A percentile compares a stretch with the other conserved stretches of the same genome.
Conservation (phyloP, 108 stramenopile species). For the Seminavis robusta region DNA sequence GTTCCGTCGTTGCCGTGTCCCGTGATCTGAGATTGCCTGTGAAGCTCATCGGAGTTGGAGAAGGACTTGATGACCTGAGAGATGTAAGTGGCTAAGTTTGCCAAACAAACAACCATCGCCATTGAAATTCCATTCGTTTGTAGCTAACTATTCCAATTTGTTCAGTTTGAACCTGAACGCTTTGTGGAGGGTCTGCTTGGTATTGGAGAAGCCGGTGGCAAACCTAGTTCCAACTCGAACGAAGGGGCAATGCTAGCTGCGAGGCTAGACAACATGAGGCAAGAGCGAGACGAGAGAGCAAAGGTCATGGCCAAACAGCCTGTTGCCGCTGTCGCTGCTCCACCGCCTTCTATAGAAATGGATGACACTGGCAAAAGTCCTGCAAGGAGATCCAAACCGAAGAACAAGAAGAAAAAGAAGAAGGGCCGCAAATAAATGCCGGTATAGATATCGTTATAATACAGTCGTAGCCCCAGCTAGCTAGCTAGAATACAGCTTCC, state of each 20-base stretch:
- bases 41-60: constrained; percentile 96
- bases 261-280: constrained; percentile 57
- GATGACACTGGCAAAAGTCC: too few species aligned
- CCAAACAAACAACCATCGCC: too few species aligned
- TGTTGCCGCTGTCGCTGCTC: too few species aligned
- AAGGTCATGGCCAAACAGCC: too few species aligned
- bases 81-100: constrained; percentile 63
- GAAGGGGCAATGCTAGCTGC: constrained; percentile 65
- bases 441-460: too few species aligned
- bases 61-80: constrained; percentile 80
- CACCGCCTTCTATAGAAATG: too few species aligned
- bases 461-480: too few species aligned
- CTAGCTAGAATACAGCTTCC: too few species aligned
- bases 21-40: constrained; percentile 90
- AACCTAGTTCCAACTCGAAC: constrained; percentile 24
- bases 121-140: too few species aligned
- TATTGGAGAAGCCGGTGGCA: constrained; percentile 64
- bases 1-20: constrained; percentile 88
- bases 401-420: too few species aligned
- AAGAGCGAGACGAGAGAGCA: constrained; percentile 58
- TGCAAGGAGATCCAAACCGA: too few species aligned
- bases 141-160: neutral
- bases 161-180: constrained; percentile 74
- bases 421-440: too few species aligned
- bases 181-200: constrained; percentile 84